Percentiles rank a stretch among this genome's conserved stretches.
phyloP scores from a whole-genome alignment of 2,329 filamentous ascomycete genomes.

The Neonectria faginata region DNA sequence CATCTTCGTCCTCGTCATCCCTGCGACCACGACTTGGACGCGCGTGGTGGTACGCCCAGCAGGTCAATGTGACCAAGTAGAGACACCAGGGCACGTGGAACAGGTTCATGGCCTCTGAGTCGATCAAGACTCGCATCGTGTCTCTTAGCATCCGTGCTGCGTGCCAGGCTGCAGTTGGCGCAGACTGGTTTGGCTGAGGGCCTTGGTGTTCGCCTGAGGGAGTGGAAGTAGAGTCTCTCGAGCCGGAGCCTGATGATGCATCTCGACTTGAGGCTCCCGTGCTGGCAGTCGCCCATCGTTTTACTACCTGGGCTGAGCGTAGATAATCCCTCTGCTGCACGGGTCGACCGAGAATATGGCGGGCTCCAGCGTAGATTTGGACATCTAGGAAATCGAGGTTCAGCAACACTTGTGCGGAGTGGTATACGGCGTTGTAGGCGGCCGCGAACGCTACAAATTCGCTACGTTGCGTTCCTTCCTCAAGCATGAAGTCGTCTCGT shows the following conservation, averaged over 20 bases:
- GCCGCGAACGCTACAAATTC: constrained; percentile 56
- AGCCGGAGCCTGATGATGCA: neutral
- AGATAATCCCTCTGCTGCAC: constrained; percentile 63
- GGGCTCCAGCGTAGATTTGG: constrained; percentile 70
- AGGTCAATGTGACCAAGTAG: constrained; percentile 68
- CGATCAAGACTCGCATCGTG: constrained; percentile 60
- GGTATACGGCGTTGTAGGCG: constrained; percentile 67
- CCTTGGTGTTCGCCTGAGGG: neutral
- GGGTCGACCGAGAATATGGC: constrained; percentile 68
- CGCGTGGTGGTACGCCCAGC: constrained; percentile 68
- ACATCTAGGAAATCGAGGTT: constrained; percentile 70
- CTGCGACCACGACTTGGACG: constrained; percentile 29
- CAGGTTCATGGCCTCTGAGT: constrained; percentile 63
- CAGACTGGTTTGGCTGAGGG: constrained; percentile 34
- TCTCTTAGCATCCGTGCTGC: constrained; percentile 65
- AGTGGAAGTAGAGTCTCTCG: constrained; percentile 1
- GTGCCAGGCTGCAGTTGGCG: constrained; percentile 63
- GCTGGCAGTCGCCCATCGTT: constrained; percentile 57
- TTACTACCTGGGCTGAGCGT: constrained; percentile 63
- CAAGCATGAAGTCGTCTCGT: neutral
- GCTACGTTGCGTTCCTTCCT: constrained; percentile 26
- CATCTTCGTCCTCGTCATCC: constrained; percentile 25
- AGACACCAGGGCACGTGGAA: constrained; percentile 74
- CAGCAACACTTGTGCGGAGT: constrained; percentile 67
- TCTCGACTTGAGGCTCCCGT: constrained; percentile 3